These are phyloP conservation scores for Lizanozyma gosingica DNA, from an alignment of 1,139 yeast species.

Conservation along the genomic window DNA sequence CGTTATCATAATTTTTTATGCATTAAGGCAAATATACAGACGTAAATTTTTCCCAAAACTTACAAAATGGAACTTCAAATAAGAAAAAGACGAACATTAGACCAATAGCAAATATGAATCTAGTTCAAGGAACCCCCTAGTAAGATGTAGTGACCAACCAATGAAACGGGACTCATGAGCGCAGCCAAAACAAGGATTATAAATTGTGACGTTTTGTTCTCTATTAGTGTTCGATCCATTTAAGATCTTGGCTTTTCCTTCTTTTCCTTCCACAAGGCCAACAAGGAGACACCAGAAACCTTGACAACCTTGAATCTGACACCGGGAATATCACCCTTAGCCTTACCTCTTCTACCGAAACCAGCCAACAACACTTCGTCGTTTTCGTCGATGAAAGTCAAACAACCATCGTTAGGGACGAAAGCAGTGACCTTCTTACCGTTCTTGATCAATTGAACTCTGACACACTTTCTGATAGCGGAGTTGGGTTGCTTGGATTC, in stretches of 20 bases:
- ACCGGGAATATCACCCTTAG: conserved; percentile 99
- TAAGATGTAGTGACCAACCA: not conserved
- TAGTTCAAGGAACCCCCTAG: not conserved
- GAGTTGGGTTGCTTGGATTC: conserved; percentile 99
- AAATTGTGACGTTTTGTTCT: not conserved
- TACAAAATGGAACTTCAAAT: conserved; percentile 3
- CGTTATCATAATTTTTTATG: conserved; percentile 6
- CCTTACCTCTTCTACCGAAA: conserved; percentile 99
- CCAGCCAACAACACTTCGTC: conserved; percentile 99
- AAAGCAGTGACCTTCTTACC: conserved; percentile 99
- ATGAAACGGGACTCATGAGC: not conserved
- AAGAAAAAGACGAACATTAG: not conserved
- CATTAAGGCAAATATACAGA: conserved; percentile 15
- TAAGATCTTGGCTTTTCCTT: conserved; percentile 99
- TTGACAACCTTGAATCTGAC: conserved; percentile 99
- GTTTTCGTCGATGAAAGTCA: conserved; percentile 98
- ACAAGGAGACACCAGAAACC: conserved; percentile 99
- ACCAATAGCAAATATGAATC: not conserved
- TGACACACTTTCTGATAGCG: conserved; percentile 99
- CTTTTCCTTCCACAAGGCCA: conserved; percentile 99
- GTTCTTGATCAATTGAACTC: conserved; percentile 99
- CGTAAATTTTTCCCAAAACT: conserved; percentile 9
- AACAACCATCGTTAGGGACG: conserved; percentile 99
- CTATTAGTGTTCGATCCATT: conserved; percentile 11
- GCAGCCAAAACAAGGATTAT: not conserved